phyloP scores from a whole-genome alignment of 768 basidiomycete genomes.

The Boletellus sp. region DNA sequence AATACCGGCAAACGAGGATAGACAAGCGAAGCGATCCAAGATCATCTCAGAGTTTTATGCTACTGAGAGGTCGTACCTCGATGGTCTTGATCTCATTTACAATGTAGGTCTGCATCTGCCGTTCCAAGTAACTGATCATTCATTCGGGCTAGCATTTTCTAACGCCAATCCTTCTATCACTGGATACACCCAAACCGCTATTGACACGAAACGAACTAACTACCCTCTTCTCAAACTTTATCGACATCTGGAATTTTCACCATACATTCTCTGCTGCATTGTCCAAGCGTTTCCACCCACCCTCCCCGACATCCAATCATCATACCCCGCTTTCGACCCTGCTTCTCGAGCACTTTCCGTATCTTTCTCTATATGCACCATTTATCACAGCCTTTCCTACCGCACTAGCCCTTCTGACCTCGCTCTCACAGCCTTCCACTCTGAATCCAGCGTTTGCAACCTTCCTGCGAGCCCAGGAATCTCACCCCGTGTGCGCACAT shows the following conservation, averaged over 20 bases:
- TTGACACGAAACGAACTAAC: slow-evolving; percentile 66
- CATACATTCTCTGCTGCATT: slow-evolving; percentile 68
- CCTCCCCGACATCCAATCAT: slow-evolving; percentile 16
- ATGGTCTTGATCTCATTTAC: slow-evolving; percentile 80
- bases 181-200: slow-evolving; percentile 67
- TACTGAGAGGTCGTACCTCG: slow-evolving; percentile 77
- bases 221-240: slow-evolving; percentile 80
- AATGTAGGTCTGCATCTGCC: slow-evolving; percentile 45
- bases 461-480: slow-evolving; percentile 64
- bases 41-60: slow-evolving; percentile 78
- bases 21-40: slow-evolving; percentile 56
- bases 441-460: slow-evolving; percentile 48
- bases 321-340: slow-evolving; percentile 51
- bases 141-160: slow-evolving; percentile 65
- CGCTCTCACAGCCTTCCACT: slow-evolving; percentile 46
- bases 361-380: slow-evolving; percentile 81
- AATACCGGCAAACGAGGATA: slow-evolving; percentile 45
- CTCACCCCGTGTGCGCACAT: slow-evolving; percentile 65
- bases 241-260: slow-evolving; percentile 89
- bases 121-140: background rate
- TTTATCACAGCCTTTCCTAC: slow-evolving; percentile 78
- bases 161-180: slow-evolving; percentile 69
- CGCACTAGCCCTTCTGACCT: slow-evolving; percentile 54
- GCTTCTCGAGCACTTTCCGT: slow-evolving; percentile 81
- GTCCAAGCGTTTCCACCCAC: slow-evolving; percentile 36